phyloP scores from a whole-genome alignment of 371 early-diverging fungal species.

The Rhizopus arrhizus region DNA sequence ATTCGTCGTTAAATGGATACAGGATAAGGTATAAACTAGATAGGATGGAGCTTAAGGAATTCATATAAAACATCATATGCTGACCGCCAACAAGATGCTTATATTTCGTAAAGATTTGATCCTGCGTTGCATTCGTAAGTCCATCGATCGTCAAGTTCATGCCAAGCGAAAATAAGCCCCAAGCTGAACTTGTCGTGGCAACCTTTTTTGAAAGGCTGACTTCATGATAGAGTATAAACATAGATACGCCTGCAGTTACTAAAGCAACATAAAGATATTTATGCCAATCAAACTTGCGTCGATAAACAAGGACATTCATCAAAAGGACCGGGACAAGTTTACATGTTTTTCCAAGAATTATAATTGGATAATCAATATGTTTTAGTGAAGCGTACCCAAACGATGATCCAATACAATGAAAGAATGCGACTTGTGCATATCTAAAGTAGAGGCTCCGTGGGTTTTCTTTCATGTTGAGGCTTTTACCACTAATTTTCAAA shows the following conservation, averaged over 20 bases:
- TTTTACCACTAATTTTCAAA: slow-evolving; percentile 55
- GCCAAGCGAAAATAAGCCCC: slow-evolving; percentile 80
- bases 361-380: slow-evolving; percentile 96
- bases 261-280: slow-evolving; percentile 85
- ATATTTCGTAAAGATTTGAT: slow-evolving; percentile 85
- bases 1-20: slow-evolving; percentile 75
- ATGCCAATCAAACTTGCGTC: slow-evolving; percentile 77
- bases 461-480: slow-evolving; percentile 35
- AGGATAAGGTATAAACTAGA: slow-evolving; percentile 72
- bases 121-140: slow-evolving; percentile 93
- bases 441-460: slow-evolving; percentile 52
- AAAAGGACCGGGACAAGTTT: slow-evolving; percentile 96
- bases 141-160: slow-evolving; percentile 93
- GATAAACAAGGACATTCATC: slow-evolving; percentile 92
- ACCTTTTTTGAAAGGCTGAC: slow-evolving; percentile 48
- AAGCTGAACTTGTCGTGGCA: slow-evolving; percentile 59
- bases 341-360: slow-evolving; percentile 96
- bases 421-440: slow-evolving; percentile 77
- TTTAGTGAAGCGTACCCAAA: slow-evolving; percentile 94
- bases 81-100: slow-evolving; percentile 71
- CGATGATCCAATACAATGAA: slow-evolving; percentile 80
- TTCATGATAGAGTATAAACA: slow-evolving; percentile 89
- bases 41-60: slow-evolving; percentile 73
- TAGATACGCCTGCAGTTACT: slow-evolving; percentile 88
- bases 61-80: slow-evolving; percentile 98